Percentiles rank a stretch among this genome's conserved stretches.
Evolutionary conservation across 352 stramenopile species (phyloP).

Genomic region (Globisporangium radiosum): DNA sequence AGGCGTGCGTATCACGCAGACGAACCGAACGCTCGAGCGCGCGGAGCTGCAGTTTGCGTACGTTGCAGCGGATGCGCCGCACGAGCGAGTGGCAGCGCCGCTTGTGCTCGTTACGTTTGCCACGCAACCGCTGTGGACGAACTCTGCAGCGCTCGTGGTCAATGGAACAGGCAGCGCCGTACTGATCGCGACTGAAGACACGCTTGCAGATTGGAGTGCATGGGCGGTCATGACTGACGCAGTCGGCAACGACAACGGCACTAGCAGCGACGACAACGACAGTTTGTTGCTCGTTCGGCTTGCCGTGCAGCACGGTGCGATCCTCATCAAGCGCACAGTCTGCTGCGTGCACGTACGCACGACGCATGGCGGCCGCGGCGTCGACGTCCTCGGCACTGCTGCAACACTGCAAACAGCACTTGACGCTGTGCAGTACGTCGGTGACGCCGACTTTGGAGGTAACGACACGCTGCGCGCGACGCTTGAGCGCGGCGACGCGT

Average conservation of each 20-base stretch:
- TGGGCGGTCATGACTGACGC: conserved; percentile 1
- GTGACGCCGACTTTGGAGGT: conserved; percentile 13
- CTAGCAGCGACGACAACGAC: neutral
- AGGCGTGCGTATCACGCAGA: neutral
- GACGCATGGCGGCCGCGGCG: neutral
- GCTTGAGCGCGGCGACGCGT: neutral
- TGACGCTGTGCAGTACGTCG: conserved; percentile 12
- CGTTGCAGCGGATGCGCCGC: neutral
- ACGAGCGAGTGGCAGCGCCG: neutral
- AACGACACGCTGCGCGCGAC: conserved; percentile 7
- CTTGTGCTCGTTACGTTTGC: conserved; percentile 6
- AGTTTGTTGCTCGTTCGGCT: conserved; percentile 5
- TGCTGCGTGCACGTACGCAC: conserved; percentile 10
- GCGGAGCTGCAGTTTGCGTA: conserved; percentile 7
- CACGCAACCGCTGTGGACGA: no score
- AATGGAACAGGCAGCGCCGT: no score
- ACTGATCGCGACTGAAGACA: conserved; percentile 2
- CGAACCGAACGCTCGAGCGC: conserved; percentile 2
- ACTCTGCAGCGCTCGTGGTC: no score
- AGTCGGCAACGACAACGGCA: neutral
- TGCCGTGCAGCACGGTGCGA: conserved; percentile 2
- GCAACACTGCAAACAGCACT: conserved; percentile 5
- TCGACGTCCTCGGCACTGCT: conserved; percentile 6
- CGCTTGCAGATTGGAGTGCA: neutral
- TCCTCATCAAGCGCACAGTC: conserved; percentile 5